phyloP scores from a whole-genome alignment of 2,329 filamentous ascomycete species.

The Neopestalotiopsis sp. region DNA sequence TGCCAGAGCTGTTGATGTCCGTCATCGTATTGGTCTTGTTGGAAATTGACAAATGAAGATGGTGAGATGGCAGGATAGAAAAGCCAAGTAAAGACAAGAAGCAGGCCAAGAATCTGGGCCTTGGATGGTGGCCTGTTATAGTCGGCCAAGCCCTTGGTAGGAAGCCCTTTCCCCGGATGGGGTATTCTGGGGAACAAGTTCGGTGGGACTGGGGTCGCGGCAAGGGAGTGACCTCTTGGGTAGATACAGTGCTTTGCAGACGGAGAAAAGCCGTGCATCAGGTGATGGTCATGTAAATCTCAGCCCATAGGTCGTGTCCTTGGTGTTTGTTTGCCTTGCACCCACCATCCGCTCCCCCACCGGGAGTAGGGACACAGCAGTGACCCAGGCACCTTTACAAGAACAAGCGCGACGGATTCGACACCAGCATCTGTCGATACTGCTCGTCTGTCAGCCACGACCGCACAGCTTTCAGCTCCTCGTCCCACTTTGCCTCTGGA shows the following conservation, averaged over 20 bases:
- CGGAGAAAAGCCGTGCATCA: neutral
- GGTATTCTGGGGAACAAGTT: neutral
- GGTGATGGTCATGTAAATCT: neutral
- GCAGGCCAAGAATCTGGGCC: neutral
- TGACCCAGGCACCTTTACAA: neutral
- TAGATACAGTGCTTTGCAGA: neutral
- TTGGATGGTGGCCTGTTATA: neutral
- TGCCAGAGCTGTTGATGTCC: neutral
- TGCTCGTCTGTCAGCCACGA: slow-evolving; percentile 2
- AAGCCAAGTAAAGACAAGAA: neutral
- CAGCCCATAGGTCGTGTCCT: too few relatives aligned
- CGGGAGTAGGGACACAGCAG: neutral
- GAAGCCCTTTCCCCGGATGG: neutral
- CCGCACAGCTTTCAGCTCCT: neutral
- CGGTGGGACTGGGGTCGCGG: neutral
- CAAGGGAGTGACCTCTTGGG: neutral
- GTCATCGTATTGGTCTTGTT: neutral
- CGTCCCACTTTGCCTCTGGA: neutral
- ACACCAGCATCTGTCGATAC: neutral
- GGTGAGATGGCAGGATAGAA: too few relatives aligned
- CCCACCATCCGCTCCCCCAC: neutral
- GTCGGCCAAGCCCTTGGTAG: neutral
- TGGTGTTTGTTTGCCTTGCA: neutral
- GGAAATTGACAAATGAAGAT: neutral
- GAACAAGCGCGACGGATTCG: neutral